Conservation (phyloP, 352 stramenopile species). For the Plasmopara viticola region DNA sequence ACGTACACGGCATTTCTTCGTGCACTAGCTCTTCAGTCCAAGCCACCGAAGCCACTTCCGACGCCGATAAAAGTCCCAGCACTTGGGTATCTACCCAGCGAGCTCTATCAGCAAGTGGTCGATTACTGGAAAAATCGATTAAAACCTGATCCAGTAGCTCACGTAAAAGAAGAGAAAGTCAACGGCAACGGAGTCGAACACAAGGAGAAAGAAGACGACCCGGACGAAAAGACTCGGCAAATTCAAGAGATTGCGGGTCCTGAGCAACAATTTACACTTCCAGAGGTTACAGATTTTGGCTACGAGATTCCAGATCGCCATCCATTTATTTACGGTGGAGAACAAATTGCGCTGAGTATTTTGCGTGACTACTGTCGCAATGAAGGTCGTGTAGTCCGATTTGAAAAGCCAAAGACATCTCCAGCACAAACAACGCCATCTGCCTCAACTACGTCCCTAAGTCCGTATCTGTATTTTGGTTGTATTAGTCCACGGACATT, state of each 20-base stretch:
- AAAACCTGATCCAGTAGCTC: slow-evolving; percentile 11
- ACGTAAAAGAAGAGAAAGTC: slow-evolving; percentile 18
- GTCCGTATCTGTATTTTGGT: slow-evolving; percentile 92
- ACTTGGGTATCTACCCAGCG: slow-evolving; percentile 35
- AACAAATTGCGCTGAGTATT: slow-evolving; percentile 60
- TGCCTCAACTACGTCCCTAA: slow-evolving; percentile 94
- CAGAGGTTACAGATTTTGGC: slow-evolving; percentile 59
- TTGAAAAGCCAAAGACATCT: slow-evolving; percentile 97
- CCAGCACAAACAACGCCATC: slow-evolving; percentile 82
- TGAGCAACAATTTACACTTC: slow-evolving; percentile 58
- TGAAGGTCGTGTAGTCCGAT: slow-evolving; percentile 85
- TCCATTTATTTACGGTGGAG: slow-evolving; percentile 72
- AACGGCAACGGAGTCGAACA: slow-evolving; percentile 13
- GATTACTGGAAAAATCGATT: slow-evolving; percentile 42
- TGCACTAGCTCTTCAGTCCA: slow-evolving; percentile 42
- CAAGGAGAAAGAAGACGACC: slow-evolving; percentile 20
- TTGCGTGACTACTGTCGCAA: slow-evolving; percentile 68
- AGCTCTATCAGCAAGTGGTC: slow-evolving; percentile 54
- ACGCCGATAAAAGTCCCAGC: slow-evolving; percentile 39
- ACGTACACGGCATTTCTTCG: slow-evolving; percentile 73
- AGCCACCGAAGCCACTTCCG: slow-evolving; percentile 40
- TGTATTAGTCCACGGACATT: slow-evolving; percentile 89
- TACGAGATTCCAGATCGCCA: slow-evolving; percentile 42
- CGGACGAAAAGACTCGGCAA: slow-evolving; percentile 17
- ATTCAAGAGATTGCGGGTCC: slow-evolving; percentile 44